These are phyloP conservation scores for Acacia acuminata DNA, from an alignment of 306 rosid genomes.

Conservation along the genomic window DNA sequence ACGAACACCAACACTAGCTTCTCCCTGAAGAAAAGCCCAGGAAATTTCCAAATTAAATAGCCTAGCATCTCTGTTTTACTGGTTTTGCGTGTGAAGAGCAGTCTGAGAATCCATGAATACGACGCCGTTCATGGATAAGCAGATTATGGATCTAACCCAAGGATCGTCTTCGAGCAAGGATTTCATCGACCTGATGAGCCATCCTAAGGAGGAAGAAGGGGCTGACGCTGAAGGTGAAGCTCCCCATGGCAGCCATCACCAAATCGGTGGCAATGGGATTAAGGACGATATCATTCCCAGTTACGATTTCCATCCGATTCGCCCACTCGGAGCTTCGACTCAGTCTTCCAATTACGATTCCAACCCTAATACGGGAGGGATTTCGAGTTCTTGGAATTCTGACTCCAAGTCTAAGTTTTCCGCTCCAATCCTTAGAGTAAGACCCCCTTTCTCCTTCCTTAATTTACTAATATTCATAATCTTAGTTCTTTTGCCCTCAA, in stretches of 20 bases:
- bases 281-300: constrained; percentile 68
- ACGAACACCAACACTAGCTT: neutral
- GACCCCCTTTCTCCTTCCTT: neutral
- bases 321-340: constrained; percentile 45
- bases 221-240: neutral
- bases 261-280: constrained; percentile 43
- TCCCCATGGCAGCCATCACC: constrained; percentile 8
- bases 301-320: constrained; percentile 91
- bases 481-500: neutral
- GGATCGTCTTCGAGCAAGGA: constrained; percentile 56
- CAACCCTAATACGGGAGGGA: constrained; percentile 36
- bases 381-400: constrained; percentile 58
- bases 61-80: neutral
- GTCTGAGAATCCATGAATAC: constrained; percentile 60
- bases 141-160: constrained; percentile 80
- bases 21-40: neutral
- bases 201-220: constrained; percentile 38
- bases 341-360: constrained; percentile 47
- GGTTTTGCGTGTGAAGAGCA: neutral
- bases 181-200: constrained; percentile 62
- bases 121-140: constrained; percentile 85
- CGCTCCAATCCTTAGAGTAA: constrained; percentile 53
- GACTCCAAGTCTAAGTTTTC: constrained; percentile 53
- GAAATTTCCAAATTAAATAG: neutral
- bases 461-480: neutral